Conservation (phyloP, 768 basidiomycete species). For the Trametes coccinea region DNA sequence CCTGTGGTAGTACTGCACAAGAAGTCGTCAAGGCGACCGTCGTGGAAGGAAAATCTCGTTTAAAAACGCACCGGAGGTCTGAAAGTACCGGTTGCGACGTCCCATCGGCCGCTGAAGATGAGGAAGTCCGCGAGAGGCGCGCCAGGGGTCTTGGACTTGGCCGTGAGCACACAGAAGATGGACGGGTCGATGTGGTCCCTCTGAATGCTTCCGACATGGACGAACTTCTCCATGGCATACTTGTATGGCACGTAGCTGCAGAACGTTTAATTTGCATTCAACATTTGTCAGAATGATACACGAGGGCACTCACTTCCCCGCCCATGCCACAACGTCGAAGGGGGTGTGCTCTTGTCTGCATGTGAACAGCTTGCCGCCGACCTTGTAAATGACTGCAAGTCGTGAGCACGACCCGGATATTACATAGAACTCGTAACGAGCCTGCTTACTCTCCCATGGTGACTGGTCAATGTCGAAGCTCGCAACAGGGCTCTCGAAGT, state of each 20-base stretch:
- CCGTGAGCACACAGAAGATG: constrained; percentile 68
- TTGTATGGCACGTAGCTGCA: constrained; percentile 65
- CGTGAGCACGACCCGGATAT: background rate
- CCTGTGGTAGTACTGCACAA: constrained; percentile 59
- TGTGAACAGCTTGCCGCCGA: constrained; percentile 53
- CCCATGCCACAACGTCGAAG: constrained; percentile 74
- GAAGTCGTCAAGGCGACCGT: background rate
- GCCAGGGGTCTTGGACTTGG: constrained; percentile 57
- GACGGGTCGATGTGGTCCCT: constrained; percentile 73
- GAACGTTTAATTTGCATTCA: too few species aligned
- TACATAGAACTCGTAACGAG: constrained; percentile 42
- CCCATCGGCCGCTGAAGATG: constrained; percentile 66
- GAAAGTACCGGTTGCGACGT: constrained; percentile 59
- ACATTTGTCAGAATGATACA: too few species aligned
- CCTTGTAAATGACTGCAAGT: constrained; percentile 34
- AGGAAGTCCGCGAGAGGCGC: constrained; percentile 64
- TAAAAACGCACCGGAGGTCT: constrained; percentile 59
- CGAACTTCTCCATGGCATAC: constrained; percentile 64
- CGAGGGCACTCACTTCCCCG: constrained; percentile 60
- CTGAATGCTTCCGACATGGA: constrained; percentile 62
- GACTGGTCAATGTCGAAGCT: constrained; percentile 65
- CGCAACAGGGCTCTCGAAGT: constrained; percentile 66
- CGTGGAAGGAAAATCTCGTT: too few species aligned
- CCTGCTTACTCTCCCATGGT: constrained; percentile 56
- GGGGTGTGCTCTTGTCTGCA: constrained; percentile 65